Percentiles rank a stretch among this genome's conserved stretches.
Evolutionary conservation across 768 basidiomycete species (phyloP).

Genomic region (Collybia mongolica): DNA sequence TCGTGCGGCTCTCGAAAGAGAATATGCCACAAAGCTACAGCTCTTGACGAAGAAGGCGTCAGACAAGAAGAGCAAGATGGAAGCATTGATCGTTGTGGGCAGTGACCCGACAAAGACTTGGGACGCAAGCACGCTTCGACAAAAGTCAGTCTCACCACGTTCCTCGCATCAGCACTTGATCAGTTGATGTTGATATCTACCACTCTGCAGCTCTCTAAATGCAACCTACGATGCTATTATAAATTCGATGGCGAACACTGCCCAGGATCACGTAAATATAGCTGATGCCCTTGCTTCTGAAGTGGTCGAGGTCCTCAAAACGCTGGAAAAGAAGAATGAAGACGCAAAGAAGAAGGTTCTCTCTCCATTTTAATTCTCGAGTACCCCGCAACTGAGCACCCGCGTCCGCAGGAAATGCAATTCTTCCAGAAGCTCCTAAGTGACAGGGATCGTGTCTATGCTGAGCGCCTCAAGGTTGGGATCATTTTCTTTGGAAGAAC

Average conservation of each 20-base stretch:
- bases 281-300: constrained; percentile 61
- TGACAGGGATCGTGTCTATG: constrained; percentile 68
- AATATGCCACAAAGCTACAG: constrained; percentile 75
- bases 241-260: constrained; percentile 52
- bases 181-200: constrained; percentile 6
- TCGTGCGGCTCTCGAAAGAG: constrained; percentile 67
- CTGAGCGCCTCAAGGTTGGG: constrained; percentile 67
- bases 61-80: constrained; percentile 69
- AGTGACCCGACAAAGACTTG: constrained; percentile 64
- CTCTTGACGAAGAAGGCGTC: constrained; percentile 60
- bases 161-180: constrained; percentile 1
- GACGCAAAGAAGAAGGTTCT: constrained; percentile 66
- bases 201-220: constrained; percentile 59
- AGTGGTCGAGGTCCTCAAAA: constrained; percentile 62
- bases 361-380: constrained; percentile 1
- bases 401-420: constrained; percentile 50
- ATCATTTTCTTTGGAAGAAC: constrained; percentile 5
- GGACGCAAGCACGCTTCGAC: constrained; percentile 47
- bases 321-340: constrained; percentile 60
- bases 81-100: constrained; percentile 57
- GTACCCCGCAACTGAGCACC: constrained; percentile 6
- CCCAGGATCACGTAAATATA: constrained; percentile 68
- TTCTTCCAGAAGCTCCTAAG: constrained; percentile 70
- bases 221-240: constrained; percentile 70
- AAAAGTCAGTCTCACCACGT: constrained; percentile 44